Percentiles rank a stretch among this genome's conserved stretches.
Evolutionary conservation across 768 basidiomycete genomes (phyloP).

Genomic region (Tylopilus rubrobrunneus): DNA sequence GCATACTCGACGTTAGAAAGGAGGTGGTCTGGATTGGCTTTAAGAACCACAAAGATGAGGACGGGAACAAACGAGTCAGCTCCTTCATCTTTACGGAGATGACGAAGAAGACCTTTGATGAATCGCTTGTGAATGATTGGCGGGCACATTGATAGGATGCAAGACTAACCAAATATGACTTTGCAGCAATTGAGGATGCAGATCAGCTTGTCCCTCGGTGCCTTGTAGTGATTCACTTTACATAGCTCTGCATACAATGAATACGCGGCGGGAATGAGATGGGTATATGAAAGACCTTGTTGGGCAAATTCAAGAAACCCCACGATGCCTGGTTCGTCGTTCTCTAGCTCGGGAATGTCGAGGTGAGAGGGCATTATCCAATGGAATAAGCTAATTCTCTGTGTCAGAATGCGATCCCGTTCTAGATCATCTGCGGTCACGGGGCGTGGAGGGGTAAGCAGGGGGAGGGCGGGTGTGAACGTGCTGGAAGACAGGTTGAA

Average conservation of each 20-base stretch:
- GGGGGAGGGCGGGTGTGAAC: conserved; percentile 81
- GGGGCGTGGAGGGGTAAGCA: conserved; percentile 61
- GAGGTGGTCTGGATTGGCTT: conserved; percentile 90
- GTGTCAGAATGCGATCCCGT: conserved; percentile 83
- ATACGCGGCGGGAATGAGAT: not conserved
- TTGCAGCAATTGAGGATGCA: conserved; percentile 98
- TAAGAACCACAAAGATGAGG: conserved; percentile 89
- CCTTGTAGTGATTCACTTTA: conserved; percentile 99
- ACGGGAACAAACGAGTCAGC: conserved; percentile 96
- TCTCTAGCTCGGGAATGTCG: conserved; percentile 79
- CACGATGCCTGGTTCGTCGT: conserved; percentile 39
- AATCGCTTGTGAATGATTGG: not conserved
- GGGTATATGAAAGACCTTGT: conserved; percentile 55
- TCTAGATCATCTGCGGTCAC: conserved; percentile 96
- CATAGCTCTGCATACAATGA: conserved; percentile 53
- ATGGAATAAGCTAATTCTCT: conserved; percentile 85
- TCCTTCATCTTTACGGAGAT: conserved; percentile 77
- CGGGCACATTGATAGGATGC: conserved; percentile 9
- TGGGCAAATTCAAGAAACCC: conserved; percentile 89
- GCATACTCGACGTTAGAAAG: conserved; percentile 93
- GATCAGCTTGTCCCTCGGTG: conserved; percentile 95
- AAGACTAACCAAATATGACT: conserved; percentile 87
- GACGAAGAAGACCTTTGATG: conserved; percentile 76
- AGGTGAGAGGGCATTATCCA: conserved; percentile 91
- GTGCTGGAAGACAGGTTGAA: conserved; percentile 51